Evolutionary conservation across 1,284 basidiomycete species (phyloP).

Genomic region (Austroboletus niveus): DNA sequence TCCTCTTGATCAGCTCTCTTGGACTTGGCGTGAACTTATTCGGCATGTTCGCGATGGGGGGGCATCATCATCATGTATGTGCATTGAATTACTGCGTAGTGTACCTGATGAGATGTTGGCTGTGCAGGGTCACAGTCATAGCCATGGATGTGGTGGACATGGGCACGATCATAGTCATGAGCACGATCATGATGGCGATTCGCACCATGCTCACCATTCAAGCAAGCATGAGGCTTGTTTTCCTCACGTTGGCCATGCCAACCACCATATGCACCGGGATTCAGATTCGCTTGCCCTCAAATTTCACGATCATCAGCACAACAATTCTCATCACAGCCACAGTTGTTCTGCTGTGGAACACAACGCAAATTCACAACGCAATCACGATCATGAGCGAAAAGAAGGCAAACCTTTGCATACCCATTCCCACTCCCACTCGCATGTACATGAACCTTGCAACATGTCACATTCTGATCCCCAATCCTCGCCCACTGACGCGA

Average conservation of each 20-base stretch:
- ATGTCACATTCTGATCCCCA: slow-evolving; percentile 36
- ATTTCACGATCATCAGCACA: slow-evolving; percentile 13
- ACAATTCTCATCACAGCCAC: slow-evolving; percentile 11
- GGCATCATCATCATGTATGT: slow-evolving; percentile 84
- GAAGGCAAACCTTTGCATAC: slow-evolving; percentile 15
- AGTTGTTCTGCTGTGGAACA: slow-evolving; percentile 5
- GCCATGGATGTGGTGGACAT: slow-evolving; percentile 46
- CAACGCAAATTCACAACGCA: slow-evolving; percentile 30
- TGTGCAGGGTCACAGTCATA: slow-evolving; percentile 52
- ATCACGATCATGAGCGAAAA: slow-evolving; percentile 14
- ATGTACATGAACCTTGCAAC: slow-evolving; percentile 20
- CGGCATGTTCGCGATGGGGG: slow-evolving; percentile 99
- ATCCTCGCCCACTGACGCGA: slow-evolving; percentile 9
- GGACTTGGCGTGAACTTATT: slow-evolving; percentile 95
- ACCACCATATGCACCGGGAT: slow-evolving; percentile 26
- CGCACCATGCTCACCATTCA: slow-evolving; percentile 15
- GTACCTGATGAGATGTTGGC: not conserved
- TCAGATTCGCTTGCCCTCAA: slow-evolving; percentile 31
- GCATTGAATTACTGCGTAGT: not conserved
- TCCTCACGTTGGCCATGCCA: slow-evolving; percentile 18
- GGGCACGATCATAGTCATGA: slow-evolving; percentile 44
- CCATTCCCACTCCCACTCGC: slow-evolving; percentile 1
- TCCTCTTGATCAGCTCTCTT: slow-evolving; percentile 85
- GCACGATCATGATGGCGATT: slow-evolving; percentile 28
- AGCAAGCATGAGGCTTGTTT: slow-evolving; percentile 6